Evolutionary conservation across 2,329 filamentous ascomycete genomes (phyloP), one percentile per base, ranked within the genome.

Genomic region (Penicillium polonicum): DNA sequence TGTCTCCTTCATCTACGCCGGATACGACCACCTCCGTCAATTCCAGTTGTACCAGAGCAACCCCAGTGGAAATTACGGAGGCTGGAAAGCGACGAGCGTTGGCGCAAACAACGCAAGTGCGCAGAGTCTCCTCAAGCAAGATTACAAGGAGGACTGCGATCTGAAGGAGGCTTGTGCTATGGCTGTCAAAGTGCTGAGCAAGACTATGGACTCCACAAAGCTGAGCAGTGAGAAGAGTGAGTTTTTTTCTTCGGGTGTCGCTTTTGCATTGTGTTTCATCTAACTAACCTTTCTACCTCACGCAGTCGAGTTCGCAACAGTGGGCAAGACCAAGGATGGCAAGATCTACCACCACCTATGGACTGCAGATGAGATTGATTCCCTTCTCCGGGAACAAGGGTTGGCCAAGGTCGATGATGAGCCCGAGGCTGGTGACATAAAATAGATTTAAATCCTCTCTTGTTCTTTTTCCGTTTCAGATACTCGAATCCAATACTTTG

Each of bases 21-120:
- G 94, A 60, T 99, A 92, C 85, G 94, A 99, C 74, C 91, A 91
- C 59, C 90, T 95, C 78, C 86, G 92, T 72, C 89, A 97, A 76
- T 99, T 99, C 83, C 94, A 99, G 82, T 86, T 99, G 62, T 99
- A 97, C 81, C 92, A 97, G 77, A 97, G 92, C 83, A 99, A 99
- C 79, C 94, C 94, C 15, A 96, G 91, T 63, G 94, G 94, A 69
- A 99, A 99, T 83, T 99, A 99, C 75, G 95, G 94, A 64, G 94
- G 94, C 56, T 99, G 94, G 94, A 99, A 99, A 82, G 94, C 94
- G 35, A 99, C 94, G 53, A 96, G 92, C 71, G 92, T 96, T 5
- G 94, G 94, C 49, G 95, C 95, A 62, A 99, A 99, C 83, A 97
- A 97, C 75, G 94, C 94, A 44, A 96, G 91, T 70, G 95, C 95